A percentile compares a stretch with the other conserved stretches of the same genome.
These are phyloP conservation scores for Scutellaria galericulata DNA, from an alignment of 257 asterid genomes.

Conservation along the genomic window DNA sequence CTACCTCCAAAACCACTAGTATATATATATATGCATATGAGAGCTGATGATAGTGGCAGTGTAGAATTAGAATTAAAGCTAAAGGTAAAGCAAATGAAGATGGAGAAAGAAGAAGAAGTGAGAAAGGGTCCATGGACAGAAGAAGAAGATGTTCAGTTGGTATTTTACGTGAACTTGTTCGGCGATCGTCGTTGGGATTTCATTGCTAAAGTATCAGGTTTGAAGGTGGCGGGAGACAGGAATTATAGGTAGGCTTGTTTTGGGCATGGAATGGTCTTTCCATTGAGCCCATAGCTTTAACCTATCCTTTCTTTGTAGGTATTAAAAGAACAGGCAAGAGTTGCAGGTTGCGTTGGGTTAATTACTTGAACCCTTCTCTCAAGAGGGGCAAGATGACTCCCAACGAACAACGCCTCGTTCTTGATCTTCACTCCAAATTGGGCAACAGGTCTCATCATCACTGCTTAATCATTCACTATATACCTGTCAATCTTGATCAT, in stretches of 20 bases:
- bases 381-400: conserved; percentile 87
- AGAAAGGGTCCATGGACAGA: conserved; percentile 96
- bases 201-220: conserved; percentile 98
- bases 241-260: conserved; percentile 77
- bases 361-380: conserved; percentile 84
- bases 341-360: conserved; percentile 96
- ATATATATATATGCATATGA: conserved; percentile 22
- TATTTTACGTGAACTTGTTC: conserved; percentile 77
- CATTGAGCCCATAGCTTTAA: conserved; percentile 34
- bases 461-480: neutral
- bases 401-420: conserved; percentile 74
- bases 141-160: conserved; percentile 81
- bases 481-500: neutral
- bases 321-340: conserved; percentile 89
- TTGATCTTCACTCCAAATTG: conserved; percentile 82
- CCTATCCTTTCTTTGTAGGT: conserved; percentile 46
- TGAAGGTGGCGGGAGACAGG: conserved; percentile 98
- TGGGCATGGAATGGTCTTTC: conserved; percentile 57
- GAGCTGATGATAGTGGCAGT: neutral
- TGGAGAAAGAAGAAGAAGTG: conserved; percentile 50
- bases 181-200: conserved; percentile 98
- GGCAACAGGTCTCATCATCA: conserved; percentile 68
- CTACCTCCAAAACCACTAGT: conserved; percentile 5
- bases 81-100: neutral
- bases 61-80: neutral